phyloP scores from a whole-genome alignment of 208 protist genomes.

The Leptomonas seymouri region DNA sequence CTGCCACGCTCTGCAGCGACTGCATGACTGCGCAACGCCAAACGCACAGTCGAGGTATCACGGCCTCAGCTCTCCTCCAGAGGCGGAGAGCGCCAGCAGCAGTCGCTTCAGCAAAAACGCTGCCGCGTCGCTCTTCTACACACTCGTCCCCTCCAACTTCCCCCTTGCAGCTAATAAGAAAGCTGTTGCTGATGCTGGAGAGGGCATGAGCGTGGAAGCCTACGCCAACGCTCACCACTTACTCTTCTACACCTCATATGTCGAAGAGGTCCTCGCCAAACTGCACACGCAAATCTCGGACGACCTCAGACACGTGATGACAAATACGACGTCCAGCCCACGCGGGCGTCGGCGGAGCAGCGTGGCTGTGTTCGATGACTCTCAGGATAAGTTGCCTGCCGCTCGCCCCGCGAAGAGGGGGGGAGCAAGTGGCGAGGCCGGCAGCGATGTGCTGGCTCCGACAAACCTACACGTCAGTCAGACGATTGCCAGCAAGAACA shows the following conservation, averaged over 20 bases:
- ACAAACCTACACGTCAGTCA: conserved; percentile 4
- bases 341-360: not conserved
- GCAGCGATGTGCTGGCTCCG: not conserved
- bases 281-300: conserved; percentile 29
- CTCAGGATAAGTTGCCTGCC: not conserved
- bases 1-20: conserved; percentile 24
- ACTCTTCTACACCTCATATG: conserved; percentile 31
- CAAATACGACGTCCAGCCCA: not conserved
- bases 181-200: conserved; percentile 1
- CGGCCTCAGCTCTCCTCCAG: conserved; percentile 6
- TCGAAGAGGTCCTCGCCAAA: conserved; percentile 35
- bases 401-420: not conserved
- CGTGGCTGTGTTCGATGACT: conserved; percentile 1
- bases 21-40: conserved; percentile 25
- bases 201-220: conserved; percentile 24
- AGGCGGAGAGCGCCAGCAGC: not conserved
- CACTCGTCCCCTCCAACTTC: conserved; percentile 15
- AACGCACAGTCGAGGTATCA: not conserved
- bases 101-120: not conserved
- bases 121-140: conserved; percentile 21
- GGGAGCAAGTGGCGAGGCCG: not conserved
- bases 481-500: too few species aligned
- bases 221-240: conserved; percentile 26
- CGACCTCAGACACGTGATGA: not conserved
- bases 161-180: not conserved